Conservation (phyloP, 208 protist genomes). For the Crithidia brevicula region DNA sequence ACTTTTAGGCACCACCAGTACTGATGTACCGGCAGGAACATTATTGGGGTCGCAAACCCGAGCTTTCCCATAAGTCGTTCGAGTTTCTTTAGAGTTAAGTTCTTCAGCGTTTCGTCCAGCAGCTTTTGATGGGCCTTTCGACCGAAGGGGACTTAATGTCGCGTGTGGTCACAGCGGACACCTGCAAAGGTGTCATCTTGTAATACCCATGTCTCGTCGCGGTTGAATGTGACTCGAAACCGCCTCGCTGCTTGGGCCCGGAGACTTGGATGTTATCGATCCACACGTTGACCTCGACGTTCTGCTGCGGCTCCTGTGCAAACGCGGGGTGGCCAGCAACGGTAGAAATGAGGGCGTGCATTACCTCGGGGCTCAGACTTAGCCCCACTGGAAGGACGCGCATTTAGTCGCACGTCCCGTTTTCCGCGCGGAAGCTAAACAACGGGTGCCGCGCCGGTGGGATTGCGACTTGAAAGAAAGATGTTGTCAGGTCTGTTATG, state of each 20-base stretch:
- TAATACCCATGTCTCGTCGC: too few species aligned
- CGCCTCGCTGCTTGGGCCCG: too few species aligned
- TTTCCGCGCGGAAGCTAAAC: conserved; percentile 2
- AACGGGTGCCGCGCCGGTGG: neutral
- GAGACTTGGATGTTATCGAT: conserved; percentile 40
- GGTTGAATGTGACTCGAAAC: too few species aligned
- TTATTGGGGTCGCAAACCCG: conserved; percentile 24
- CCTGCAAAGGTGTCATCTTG: too few species aligned
- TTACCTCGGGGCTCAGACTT: conserved; percentile 30
- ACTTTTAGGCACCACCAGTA: conserved; percentile 32
- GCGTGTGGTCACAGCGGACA: too few species aligned
- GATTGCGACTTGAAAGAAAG: neutral
- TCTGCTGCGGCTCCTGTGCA: neutral
- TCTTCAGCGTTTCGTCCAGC: neutral
- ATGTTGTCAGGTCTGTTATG: conserved; percentile 21
- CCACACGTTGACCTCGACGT: conserved; percentile 29
- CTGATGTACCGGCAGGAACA: conserved; percentile 5
- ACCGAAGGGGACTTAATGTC: too few species aligned
- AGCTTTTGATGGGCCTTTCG: conserved; percentile 26
- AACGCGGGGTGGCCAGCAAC: conserved; percentile 17
- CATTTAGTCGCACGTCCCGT: conserved; percentile 11
- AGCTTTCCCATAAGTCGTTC: conserved; percentile 23
- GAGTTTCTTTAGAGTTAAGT: conserved; percentile 7
- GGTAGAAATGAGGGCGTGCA: conserved; percentile 24
- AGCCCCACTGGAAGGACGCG: conserved; percentile 30